Evolutionary conservation across 345 rosid species (phyloP).

Genomic region (Passiflora organensis): DNA sequence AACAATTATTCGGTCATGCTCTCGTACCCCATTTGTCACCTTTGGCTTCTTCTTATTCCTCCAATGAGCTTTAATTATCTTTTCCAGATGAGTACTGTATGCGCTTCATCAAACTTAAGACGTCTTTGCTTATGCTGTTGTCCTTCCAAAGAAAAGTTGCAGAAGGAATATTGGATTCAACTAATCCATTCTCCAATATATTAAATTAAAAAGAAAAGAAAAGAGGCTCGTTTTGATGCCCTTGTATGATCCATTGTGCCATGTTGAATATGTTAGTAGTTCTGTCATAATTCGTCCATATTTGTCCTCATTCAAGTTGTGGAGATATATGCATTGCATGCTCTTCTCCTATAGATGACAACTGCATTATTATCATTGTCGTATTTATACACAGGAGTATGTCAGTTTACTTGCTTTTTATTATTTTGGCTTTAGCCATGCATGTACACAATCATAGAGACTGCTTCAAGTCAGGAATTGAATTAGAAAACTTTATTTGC

Average conservation of each 20-base stretch:
- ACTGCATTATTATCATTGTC: slow-evolving; percentile 23
- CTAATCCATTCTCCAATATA: neutral
- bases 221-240: neutral
- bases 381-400: neutral
- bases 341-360: slow-evolving; percentile 12
- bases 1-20: slow-evolving; percentile 9
- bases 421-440: slow-evolving; percentile 9
- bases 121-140: neutral
- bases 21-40: slow-evolving; percentile 3
- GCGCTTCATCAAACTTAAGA: neutral
- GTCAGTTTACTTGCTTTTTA: slow-evolving; percentile 10
- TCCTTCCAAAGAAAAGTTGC: neutral
- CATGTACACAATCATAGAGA: neutral
- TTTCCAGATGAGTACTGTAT: neutral
- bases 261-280: slow-evolving; percentile 8
- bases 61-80: neutral
- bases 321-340: neutral
- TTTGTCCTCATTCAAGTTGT: slow-evolving; percentile 21
- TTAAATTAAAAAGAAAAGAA: too few relatives aligned
- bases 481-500: neutral
- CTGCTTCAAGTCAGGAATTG: neutral
- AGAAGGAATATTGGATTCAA: neutral
- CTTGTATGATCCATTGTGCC: slow-evolving; percentile 5
- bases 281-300: slow-evolving; percentile 12
- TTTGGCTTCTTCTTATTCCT: slow-evolving; percentile 1